Base-by-base conservation (phyloP, 2,329 filamentous ascomycete species). In the Trichoderma pleuroti region DNA sequence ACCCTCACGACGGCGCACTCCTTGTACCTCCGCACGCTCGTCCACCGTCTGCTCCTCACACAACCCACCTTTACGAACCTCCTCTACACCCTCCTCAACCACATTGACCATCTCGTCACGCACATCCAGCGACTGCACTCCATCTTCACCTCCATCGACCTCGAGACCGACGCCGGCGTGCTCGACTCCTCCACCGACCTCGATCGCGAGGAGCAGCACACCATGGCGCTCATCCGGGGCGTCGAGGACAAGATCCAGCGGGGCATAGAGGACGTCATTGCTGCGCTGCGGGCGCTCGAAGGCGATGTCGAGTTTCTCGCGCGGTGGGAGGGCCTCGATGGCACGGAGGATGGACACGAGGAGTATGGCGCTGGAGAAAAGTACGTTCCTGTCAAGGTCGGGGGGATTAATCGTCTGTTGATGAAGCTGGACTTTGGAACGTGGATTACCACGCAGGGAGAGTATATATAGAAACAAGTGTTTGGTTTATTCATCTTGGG, bases 351-450 rank as follows among this genome's bases (percentile, higher is more conserved):
- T 8, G 61, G 46, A 4, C 65, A 72, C 10, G 60, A 66, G 16
- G 71, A 72, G 39, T 70, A 63, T 39, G 71, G 71, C 5, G 65
- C 70, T n/a, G 71, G 68, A 9, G 71, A 72, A 26, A 70, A 49
- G 46, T 97, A 93, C 78, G 85, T 90, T 34, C 91, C 93, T 1
- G 86, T 88, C 72, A 89, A 91, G 72, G 88, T 93, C 4, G 93
- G 93, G 0, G 92, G 93, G 1, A 89, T 98, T 59, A 93, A 97
- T 82, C 86, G 92, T 71, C 81, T 98, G 77, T 80, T 98, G 78
- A 97, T 97, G 93, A 97, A 97, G 83, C 83, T 98, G 75, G 94
- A 97, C 77, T 89, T 89, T 79, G 87, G 87, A 24, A 86, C 81
- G 68, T 89, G 87, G 87, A 86, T 88, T 73, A 83, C 79, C 6